Percentiles rank a stretch among this genome's conserved stretches.
These are phyloP conservation scores for Alternaria sp. DNA, from an alignment of 2,329 filamentous ascomycete species.

Conservation along the genomic window DNA sequence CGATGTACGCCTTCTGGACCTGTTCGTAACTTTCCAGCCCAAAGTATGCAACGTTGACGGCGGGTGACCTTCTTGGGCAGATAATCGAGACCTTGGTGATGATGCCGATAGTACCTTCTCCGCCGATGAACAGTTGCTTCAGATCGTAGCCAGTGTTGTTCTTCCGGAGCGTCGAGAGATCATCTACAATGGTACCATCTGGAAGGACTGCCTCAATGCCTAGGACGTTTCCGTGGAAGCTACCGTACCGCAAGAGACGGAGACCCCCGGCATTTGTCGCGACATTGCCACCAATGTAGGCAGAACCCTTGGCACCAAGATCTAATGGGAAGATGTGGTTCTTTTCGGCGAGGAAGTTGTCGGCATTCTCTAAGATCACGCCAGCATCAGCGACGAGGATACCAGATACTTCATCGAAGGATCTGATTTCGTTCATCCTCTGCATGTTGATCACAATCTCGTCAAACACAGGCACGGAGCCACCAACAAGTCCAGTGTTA, in stretches of 20 bases:
- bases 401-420: slow-evolving; percentile 92
- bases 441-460: slow-evolving; percentile 93
- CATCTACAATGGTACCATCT: slow-evolving; percentile 89
- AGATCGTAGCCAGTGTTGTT: slow-evolving; percentile 99
- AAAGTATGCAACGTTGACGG: slow-evolving; percentile 94
- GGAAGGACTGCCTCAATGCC: slow-evolving; percentile 93
- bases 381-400: slow-evolving; percentile 90
- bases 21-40: slow-evolving; percentile 90
- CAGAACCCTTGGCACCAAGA: slow-evolving; percentile 96
- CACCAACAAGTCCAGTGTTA: slow-evolving; percentile 94
- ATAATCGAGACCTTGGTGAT: slow-evolving; percentile 89
- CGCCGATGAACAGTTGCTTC: slow-evolving; percentile 95
- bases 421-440: slow-evolving; percentile 89
- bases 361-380: slow-evolving; percentile 86
- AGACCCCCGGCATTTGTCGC: slow-evolving; percentile 95
- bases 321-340: slow-evolving; percentile 94
- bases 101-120: slow-evolving; percentile 92
- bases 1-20: slow-evolving; percentile 82
- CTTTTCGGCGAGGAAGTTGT: slow-evolving; percentile 81
- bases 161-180: slow-evolving; percentile 87
- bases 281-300: slow-evolving; percentile 94
- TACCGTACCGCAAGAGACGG: slow-evolving; percentile 88
- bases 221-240: slow-evolving; percentile 89
- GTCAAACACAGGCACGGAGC: slow-evolving; percentile 95
- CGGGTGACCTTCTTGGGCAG: slow-evolving; percentile 84